Conservation (phyloP, 768 basidiomycete species). For the Lactifluus pinguis region DNA sequence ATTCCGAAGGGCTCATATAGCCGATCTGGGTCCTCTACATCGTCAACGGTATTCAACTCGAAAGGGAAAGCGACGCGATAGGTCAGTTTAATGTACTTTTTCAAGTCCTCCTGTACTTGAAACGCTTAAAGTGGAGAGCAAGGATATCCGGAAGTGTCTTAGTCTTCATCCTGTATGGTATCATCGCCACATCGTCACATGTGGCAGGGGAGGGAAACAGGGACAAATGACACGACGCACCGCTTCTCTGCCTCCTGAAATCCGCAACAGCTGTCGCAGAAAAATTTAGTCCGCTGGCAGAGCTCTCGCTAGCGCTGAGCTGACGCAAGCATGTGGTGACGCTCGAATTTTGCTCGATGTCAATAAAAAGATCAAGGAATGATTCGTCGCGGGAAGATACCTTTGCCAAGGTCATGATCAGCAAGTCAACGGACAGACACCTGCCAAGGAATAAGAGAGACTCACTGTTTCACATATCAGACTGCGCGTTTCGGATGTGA, state of each 20-base stretch:
- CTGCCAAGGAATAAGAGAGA: not conserved
- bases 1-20: slow-evolving; percentile 93
- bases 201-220: slow-evolving; percentile 12
- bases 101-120: slow-evolving; percentile 93
- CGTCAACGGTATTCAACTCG: slow-evolving; percentile 94
- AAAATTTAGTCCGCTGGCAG: slow-evolving; percentile 96
- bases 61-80: slow-evolving; percentile 97
- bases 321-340: slow-evolving; percentile 90
- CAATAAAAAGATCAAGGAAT: slow-evolving; percentile 97
- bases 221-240: slow-evolving; percentile 34
- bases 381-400: slow-evolving; percentile 76
- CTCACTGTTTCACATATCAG: slow-evolving; percentile 92
- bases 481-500: slow-evolving; percentile 97
- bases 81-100: slow-evolving; percentile 87
- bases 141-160: slow-evolving; percentile 93
- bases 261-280: slow-evolving; percentile 94
- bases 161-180: slow-evolving; percentile 84
- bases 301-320: slow-evolving; percentile 98
- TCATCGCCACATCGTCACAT: not conserved
- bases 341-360: slow-evolving; percentile 96
- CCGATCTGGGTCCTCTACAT: slow-evolving; percentile 82
- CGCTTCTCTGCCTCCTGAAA: slow-evolving; percentile 97
- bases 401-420: slow-evolving; percentile 11
- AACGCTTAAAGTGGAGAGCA: slow-evolving; percentile 92
- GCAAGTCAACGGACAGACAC: slow-evolving; percentile 22